Evolutionary conservation across 1,284 basidiomycete species (phyloP), one percentile per base, ranked within the genome.

Genomic region (Amylostereum chailletii): DNA sequence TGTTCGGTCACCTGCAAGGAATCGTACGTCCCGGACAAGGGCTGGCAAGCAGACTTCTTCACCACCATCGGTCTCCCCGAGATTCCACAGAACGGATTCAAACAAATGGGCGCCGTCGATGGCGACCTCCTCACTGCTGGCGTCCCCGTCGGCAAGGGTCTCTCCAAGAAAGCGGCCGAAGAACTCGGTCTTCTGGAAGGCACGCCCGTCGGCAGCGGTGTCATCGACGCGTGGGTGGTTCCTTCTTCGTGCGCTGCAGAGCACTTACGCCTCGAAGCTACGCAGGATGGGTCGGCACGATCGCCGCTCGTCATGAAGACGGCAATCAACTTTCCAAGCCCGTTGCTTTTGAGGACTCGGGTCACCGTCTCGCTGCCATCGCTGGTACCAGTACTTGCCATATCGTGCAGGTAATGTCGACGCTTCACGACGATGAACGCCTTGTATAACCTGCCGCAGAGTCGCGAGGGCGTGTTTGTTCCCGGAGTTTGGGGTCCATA

Each of bases 1-100:
- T 98, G 95, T 69, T 97, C 94, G 1, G 72, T 98, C 41, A 92
- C 92, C 0, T 99, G 95, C 77, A 99, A 99, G 71, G 98, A 90
- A 69, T 92, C 90, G 1, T 99, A 87, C 65, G 85, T 99, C n/a
- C 93, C 93, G 2, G 71, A 70, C 36, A 79, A 81, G 52, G 94
- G 93, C 11, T 97, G 94, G 93, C 83, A 91, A 59, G 74, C 80
- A n/a, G 79, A 86, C 11, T 95, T 96, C 68, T 92, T 96, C 66
- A 66, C 77, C 48, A 74, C 78, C 60, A 94, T 96, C 49, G 94
- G 93, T 34, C 73, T 94, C 8, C 74, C 66, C 4, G 79, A 86
- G 46, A 72, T 94, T 43, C 76, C 81, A 10, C 67, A 80, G 45
- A 72, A 83, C 46, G 75, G 77, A 55, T 97, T 87, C 68, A 74